These are phyloP conservation scores for Neurospora sp. DNA, from an alignment of 495 filamentous ascomycete species.

Conservation along the genomic window DNA sequence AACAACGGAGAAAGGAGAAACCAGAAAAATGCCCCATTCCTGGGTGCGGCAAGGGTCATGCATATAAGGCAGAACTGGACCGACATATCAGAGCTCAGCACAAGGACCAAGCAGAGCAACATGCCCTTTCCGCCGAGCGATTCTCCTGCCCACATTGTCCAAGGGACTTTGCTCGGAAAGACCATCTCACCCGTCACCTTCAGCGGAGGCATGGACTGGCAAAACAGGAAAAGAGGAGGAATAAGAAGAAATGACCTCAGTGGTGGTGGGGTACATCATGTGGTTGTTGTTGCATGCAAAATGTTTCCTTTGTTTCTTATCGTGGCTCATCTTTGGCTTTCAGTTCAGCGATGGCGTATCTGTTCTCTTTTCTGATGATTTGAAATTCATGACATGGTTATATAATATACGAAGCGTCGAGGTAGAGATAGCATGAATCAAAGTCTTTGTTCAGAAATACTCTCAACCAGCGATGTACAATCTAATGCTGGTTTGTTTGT, in stretches of 20 bases:
- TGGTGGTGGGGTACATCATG: background rate
- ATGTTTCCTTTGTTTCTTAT: background rate
- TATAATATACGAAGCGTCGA: background rate
- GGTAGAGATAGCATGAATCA: background rate
- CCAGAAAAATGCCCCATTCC: background rate
- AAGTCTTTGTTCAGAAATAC: background rate
- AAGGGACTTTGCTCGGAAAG: background rate
- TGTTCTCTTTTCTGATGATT: background rate
- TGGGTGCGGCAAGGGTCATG: background rate
- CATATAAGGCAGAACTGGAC: background rate
- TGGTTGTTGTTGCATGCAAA: background rate
- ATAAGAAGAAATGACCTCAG: background rate
- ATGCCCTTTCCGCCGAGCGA: background rate
- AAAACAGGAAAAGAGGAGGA: background rate
- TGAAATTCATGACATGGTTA: background rate
- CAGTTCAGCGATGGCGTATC: background rate
- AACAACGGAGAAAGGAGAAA: background rate
- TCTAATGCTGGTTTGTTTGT: too few species aligned
- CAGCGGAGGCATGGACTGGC: background rate
- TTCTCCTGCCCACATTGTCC: background rate
- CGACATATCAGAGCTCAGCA: background rate
- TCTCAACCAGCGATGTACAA: too few species aligned
- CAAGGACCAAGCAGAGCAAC: background rate
- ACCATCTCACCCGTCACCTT: background rate
- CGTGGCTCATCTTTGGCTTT: background rate